Evolutionary conservation across 1,284 basidiomycete genomes (phyloP), one percentile per base, ranked within the genome.

Genomic region (Abortiporus biennis): DNA sequence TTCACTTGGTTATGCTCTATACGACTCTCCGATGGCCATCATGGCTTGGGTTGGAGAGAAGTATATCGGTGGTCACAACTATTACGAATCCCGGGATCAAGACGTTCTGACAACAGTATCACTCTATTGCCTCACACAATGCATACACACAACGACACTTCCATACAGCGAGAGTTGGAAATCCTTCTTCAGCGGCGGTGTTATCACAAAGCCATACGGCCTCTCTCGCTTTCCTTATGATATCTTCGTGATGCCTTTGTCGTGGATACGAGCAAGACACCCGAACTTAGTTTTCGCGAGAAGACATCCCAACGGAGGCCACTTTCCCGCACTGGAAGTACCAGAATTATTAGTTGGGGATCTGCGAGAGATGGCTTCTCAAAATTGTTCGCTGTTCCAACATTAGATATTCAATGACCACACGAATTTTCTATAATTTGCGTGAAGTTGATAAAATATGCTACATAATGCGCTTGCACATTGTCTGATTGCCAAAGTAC

Each of bases 41-140:
- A 38, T 50, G 6, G 40, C 43, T 5, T 50, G 46, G 40, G 39
- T 47, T 13, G 49, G 47, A 1, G 49, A 48, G 29, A 48, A 48
- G 32, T 50, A 44, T 42, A 33, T 35, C 21, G 46, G 43, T 6
- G n/a, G n/a, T n/a, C 39, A 30, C 25, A 19, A 45, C 9, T 46
- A 50, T 35, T 43, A 46, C 3, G 30, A 35, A 8, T 23, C 24
- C 9, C 29, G 37, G 24, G 47, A 45, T 5, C 21, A 42, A 9
- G 44, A 42, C 35, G 46, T 48, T 25, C 41, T 46, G n/a, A 40
- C 38, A 20, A 48, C 43, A 5, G 41, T 48, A 9, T 47, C 49
- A n/a, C 19, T 50, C 4, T 50, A 50, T 42, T 50, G 25, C 40
- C 42, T 50, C 15, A 46, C 43, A 3, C 9, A 40, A n/a, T 29